Percentiles rank a stretch among this genome's conserved stretches.
Evolutionary conservation across 257 asterid species (phyloP).

Genomic region (Prunella vulgaris): DNA sequence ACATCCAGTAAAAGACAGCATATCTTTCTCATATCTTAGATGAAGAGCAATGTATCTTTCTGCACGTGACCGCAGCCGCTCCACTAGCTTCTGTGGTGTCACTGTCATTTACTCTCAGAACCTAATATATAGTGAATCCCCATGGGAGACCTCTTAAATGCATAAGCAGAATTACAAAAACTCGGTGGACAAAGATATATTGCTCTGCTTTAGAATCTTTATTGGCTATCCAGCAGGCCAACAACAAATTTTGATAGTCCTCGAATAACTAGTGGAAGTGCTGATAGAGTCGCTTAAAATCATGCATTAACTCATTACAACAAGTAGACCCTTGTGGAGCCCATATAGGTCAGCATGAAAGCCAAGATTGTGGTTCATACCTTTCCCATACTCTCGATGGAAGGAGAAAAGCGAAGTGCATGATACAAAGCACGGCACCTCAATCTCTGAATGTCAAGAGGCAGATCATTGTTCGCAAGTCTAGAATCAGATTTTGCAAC

Average conservation of each 20-base stretch:
- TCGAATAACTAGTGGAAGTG: background rate
- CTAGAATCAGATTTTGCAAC: conserved; percentile 94
- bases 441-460: conserved; percentile 92
- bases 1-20: conserved; percentile 97
- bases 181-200: background rate
- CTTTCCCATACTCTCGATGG: conserved; percentile 81
- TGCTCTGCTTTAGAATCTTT: background rate
- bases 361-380: conserved; percentile 37
- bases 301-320: background rate
- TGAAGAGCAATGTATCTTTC: conserved; percentile 84
- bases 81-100: conserved; percentile 97
- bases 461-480: conserved; percentile 93
- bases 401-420: conserved; percentile 77
- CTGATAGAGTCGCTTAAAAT: conserved; percentile 3
- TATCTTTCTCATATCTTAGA: conserved; percentile 92
- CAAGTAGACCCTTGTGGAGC: conserved; percentile 18
- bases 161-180: conserved; percentile 27
- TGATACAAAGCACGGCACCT: conserved; percentile 92
- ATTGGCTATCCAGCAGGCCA: conserved; percentile 2
- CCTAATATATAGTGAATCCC: conserved; percentile 62
- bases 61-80: conserved; percentile 66
- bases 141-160: conserved; percentile 59
- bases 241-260: background rate
- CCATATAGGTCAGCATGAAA: conserved; percentile 15
- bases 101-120: conserved; percentile 78